A percentile compares a stretch with the other conserved stretches of the same genome.
Conservation (phyloP, 192 early-diverging fungal genomes). For the Backusella macrospora region DNA sequence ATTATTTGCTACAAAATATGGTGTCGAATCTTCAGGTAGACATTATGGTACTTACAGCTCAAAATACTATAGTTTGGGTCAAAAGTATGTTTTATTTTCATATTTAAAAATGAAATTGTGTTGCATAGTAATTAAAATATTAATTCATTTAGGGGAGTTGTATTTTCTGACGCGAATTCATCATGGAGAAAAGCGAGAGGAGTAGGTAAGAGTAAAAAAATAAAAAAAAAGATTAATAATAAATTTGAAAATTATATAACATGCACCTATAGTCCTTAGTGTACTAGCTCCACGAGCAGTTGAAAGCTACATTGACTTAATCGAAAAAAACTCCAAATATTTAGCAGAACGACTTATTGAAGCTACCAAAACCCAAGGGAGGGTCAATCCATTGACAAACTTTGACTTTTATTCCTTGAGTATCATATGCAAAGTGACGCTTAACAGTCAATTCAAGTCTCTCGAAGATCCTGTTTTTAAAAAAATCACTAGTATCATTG, state of each 20-base stretch:
- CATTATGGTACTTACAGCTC: neutral
- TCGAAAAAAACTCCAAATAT: neutral
- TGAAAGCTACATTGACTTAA: neutral
- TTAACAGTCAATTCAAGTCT: neutral
- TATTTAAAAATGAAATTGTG: neutral
- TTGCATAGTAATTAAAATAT: neutral
- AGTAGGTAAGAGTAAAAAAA: neutral
- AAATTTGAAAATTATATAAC: neutral
- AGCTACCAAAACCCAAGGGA: neutral
- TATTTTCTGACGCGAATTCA: neutral
- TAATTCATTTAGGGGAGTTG: constrained; percentile 9
- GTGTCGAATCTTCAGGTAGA: neutral
- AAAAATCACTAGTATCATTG: neutral
- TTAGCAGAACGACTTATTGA: neutral
- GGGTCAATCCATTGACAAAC: neutral
- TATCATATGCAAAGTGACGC: neutral
- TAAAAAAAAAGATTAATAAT: neutral
- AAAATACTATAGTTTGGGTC: neutral
- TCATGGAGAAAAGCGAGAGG: neutral
- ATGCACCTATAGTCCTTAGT: neutral
- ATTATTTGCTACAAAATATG: constrained; percentile 8
- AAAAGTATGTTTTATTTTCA: neutral
- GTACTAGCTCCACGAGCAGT: neutral
- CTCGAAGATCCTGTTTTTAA: constrained; percentile 8
- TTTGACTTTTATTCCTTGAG: neutral